A percentile compares a stretch with the other conserved stretches of the same genome.
Conservation (phyloP, 2,329 filamentous ascomycete genomes). For the Fonsecaea monophora region DNA sequence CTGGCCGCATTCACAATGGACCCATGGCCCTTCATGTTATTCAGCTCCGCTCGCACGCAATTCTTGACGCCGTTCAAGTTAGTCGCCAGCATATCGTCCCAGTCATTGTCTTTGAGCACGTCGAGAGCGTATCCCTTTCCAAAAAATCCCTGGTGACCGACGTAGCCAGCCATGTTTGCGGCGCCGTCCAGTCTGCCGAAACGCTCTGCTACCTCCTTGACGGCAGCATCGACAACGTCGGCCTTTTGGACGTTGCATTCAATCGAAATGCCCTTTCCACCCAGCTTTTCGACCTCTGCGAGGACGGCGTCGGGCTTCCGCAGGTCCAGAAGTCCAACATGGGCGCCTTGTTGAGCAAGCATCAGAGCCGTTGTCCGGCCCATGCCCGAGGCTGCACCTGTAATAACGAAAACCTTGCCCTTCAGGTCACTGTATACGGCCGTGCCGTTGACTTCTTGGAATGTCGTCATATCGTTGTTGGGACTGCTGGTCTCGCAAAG, state of each 20-base stretch:
- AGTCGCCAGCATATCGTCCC: slow-evolving; percentile 17
- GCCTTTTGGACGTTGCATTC: slow-evolving; percentile 8
- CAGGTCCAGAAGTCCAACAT: slow-evolving; percentile 15
- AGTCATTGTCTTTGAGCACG: slow-evolving; percentile 2
- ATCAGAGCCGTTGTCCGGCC: slow-evolving; percentile 1
- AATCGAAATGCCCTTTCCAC: slow-evolving; percentile 3
- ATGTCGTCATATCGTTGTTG: not conserved
- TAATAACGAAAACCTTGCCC: slow-evolving; percentile 11
- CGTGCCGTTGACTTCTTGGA: slow-evolving; percentile 5
- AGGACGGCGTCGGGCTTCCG: slow-evolving; percentile 12
- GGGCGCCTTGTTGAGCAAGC: slow-evolving; percentile 14
- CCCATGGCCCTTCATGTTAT: slow-evolving; percentile 19
- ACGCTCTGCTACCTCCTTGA: not conserved
- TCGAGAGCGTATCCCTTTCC: slow-evolving; percentile 9
- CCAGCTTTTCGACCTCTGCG: slow-evolving; percentile 7
- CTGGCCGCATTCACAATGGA: slow-evolving; percentile 28
- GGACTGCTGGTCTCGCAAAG: not conserved
- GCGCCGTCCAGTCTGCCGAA: slow-evolving; percentile 7
- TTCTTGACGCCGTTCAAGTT: slow-evolving; percentile 27
- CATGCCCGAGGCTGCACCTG: slow-evolving; percentile 1
- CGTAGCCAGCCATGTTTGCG: slow-evolving; percentile 15
- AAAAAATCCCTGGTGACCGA: slow-evolving; percentile 7
- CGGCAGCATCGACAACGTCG: not conserved
- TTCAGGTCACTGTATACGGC: slow-evolving; percentile 11
- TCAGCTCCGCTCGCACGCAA: slow-evolving; percentile 19